Conservation (phyloP, 208 protist genomes). For the Acanthamoeba healyi region DNA sequence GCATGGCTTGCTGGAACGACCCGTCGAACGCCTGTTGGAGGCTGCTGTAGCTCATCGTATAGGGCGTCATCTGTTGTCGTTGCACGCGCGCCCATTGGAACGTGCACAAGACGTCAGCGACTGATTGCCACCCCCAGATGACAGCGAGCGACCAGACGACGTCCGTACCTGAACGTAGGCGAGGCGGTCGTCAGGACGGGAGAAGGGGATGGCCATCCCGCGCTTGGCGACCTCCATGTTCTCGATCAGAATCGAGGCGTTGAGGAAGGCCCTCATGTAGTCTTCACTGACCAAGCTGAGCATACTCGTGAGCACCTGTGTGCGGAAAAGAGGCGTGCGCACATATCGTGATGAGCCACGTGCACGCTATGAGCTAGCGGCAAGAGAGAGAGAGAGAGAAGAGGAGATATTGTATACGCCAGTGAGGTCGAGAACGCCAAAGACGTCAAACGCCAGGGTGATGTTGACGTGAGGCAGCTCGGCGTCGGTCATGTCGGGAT, state of each 20-base stretch:
- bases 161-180: neutral
- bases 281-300: neutral
- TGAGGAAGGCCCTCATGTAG: neutral
- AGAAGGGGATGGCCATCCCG: constrained; percentile 28
- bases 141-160: no score
- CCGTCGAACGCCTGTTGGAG: neutral
- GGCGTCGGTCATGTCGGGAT: neutral
- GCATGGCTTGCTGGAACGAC: neutral
- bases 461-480: constrained; percentile 9
- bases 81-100: no score
- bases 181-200: no score
- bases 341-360: no score
- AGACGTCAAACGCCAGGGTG: neutral
- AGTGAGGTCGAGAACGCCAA: neutral
- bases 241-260: neutral
- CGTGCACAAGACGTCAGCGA: no score
- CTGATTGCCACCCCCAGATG: no score
- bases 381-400: no score
- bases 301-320: neutral
- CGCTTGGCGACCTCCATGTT: neutral
- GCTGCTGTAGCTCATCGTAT: neutral
- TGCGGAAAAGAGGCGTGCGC: no score
- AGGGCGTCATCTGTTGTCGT: neutral
- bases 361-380: no score
- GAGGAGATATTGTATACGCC: no score